A percentile compares a stretch with the other conserved stretches of the same genome.
phyloP scores from a whole-genome alignment of 108 stramenopile genomes.

The Asterionellopsis glacialis region DNA sequence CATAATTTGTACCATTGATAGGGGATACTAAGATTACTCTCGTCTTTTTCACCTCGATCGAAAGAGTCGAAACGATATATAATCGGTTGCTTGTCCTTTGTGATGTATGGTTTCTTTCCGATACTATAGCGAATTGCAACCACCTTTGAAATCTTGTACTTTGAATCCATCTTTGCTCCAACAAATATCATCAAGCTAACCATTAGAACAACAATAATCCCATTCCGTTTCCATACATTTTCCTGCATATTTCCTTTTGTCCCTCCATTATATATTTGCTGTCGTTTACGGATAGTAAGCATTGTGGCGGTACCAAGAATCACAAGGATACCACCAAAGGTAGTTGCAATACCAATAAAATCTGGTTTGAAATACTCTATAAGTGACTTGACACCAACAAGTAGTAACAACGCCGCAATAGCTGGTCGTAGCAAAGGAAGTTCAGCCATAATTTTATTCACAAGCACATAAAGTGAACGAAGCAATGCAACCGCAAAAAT shows the following conservation, averaged over 20 bases:
- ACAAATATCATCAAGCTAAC: too few relatives aligned
- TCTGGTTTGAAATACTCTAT: conserved; percentile 20
- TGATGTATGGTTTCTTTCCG: too few relatives aligned
- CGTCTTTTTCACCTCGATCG: not conserved
- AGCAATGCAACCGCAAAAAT: conserved; percentile 59
- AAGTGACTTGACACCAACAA: conserved; percentile 47
- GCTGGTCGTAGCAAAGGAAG: conserved; percentile 37
- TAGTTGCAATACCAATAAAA: conserved; percentile 4
- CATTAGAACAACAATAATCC: too few relatives aligned
- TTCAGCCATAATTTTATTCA: conserved; percentile 37
- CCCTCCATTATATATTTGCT: too few relatives aligned
- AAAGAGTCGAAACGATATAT: conserved; percentile 4
- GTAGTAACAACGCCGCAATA: conserved; percentile 34
- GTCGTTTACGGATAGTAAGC: conserved; percentile 1
- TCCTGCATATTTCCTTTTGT: not conserved
- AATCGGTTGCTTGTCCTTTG: not conserved
- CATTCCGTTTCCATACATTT: not conserved
- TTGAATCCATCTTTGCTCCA: too few relatives aligned
- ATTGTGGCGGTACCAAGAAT: not conserved
- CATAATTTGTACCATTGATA: conserved; percentile 1
- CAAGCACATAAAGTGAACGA: conserved; percentile 42
- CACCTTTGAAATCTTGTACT: too few relatives aligned
- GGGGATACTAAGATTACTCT: not conserved
- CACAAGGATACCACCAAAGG: not conserved
- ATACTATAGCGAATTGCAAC: too few relatives aligned